Percentiles rank a stretch among this genome's conserved stretches.
Conservation (phyloP, 305 asterid genomes). For the Fraxinus sp. region DNA sequence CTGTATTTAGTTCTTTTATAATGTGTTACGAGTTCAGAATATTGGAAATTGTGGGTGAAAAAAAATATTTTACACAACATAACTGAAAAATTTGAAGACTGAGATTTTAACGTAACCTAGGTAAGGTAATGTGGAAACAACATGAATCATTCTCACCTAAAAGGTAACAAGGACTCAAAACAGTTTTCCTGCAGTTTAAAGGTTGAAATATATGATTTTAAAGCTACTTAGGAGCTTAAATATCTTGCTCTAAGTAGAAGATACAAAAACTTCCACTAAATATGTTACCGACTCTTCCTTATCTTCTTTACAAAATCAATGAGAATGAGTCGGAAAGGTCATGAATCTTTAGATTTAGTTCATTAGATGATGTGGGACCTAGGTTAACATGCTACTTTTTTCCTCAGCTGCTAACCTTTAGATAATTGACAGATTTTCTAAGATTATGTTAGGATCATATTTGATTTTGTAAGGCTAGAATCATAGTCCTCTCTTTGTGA, state of each 20-base stretch:
- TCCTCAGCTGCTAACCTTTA: neutral
- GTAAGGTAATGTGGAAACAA: neutral
- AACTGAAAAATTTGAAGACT: neutral
- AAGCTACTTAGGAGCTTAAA: neutral
- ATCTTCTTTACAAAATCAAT: neutral
- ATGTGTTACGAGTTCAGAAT: neutral
- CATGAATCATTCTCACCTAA: neutral
- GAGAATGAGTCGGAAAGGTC: neutral
- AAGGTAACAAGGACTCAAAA: neutral
- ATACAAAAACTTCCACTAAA: neutral
- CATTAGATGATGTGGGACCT: neutral
- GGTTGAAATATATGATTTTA: neutral
- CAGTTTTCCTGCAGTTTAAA: neutral
- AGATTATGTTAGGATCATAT: neutral
- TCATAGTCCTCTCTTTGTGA: neutral
- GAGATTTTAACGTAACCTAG: neutral
- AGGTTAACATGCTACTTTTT: neutral
- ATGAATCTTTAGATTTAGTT: neutral
- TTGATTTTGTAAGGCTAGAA: neutral
- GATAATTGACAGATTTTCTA: neutral
- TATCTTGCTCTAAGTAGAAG: neutral
- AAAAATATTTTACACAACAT: neutral
- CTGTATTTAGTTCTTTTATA: neutral
- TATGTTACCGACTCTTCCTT: neutral
- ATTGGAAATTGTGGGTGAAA: neutral